Percentiles rank a stretch among this genome's conserved stretches.
Conservation (phyloP, 495 filamentous ascomycete genomes). For the Sabuloglossum arenarium region DNA sequence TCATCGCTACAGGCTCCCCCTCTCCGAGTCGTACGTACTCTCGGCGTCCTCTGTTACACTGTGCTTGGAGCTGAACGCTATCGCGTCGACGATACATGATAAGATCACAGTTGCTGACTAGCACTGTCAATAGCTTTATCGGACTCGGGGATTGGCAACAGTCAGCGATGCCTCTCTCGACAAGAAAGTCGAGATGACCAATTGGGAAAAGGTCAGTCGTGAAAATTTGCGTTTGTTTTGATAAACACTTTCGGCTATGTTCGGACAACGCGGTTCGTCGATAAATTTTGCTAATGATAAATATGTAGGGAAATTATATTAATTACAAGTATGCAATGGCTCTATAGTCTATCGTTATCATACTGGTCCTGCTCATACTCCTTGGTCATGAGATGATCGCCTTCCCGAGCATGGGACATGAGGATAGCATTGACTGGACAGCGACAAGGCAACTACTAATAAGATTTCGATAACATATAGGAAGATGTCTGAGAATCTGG, state of each 20-base stretch:
- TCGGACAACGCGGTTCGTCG: not conserved
- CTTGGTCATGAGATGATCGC: too few relatives aligned
- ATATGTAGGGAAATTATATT: conserved; percentile 45
- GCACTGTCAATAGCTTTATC: conserved; percentile 6
- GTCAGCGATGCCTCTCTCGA: conserved; percentile 39
- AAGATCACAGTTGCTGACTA: conserved; percentile 8
- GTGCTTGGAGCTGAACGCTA: not conserved
- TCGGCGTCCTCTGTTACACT: not conserved
- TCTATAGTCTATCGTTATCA: not conserved
- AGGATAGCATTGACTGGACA: not conserved
- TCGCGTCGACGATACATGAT: not conserved
- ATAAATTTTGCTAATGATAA: not conserved
- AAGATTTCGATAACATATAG: conserved; percentile 22
- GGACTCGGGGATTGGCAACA: conserved; percentile 36
- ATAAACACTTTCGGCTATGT: not conserved
- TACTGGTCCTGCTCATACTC: too few relatives aligned
- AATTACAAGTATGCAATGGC: conserved; percentile 42
- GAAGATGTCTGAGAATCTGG: conserved; percentile 97
- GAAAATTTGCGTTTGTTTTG: not conserved
- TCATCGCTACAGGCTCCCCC: conserved; percentile 22
- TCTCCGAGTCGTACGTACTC: conserved; percentile 31
- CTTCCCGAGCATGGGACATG: too few relatives aligned
- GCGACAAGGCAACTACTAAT: not conserved
- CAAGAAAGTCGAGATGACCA: conserved; percentile 69
- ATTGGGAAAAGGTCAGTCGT: conserved; percentile 39